Evolutionary conservation across 73 alveolate genomes (phyloP), one percentile per base, ranked within the genome.

Genomic region (Blepharisma japonicum): DNA sequence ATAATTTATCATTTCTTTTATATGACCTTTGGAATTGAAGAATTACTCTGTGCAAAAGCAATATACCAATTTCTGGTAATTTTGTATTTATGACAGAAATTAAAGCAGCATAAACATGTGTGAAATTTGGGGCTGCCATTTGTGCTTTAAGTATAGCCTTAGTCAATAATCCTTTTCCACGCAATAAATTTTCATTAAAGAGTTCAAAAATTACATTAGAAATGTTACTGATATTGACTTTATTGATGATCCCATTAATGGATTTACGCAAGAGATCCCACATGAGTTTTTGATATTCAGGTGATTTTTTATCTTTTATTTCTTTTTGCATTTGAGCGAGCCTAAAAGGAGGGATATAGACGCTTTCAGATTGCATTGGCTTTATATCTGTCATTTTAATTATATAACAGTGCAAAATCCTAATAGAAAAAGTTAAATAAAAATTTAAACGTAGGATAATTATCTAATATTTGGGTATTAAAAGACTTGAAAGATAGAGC

Each of bases 261-360:
- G 98, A 89, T 84, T 97, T 97, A 67, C 99, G 84, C 49, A 97
- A 81, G 46, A 92, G 86, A 84, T 97, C 99, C 99, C 99, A 97
- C 98, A 96, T 92, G 68, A 89, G 92, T 80, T 96, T 94, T 80
- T 97, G 97, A 89, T 94, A 94, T 79, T 96, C 99, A 68, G 85
- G 89, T 42, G 97, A 84, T 74, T 86, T 89, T 85, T 94, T 90
- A 67, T 96, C 99, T 72, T 92, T 92, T 54, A 95, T 84, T 77
- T 95, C 97, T 66, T 90, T 89, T 88, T 95, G 94, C 94, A 95
- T 91, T 80, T 84, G 81, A 83, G 86, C 84, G 87, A 91, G 77
- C 79, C 92, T 94, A 81, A 85, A 95, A 9, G 99, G 99, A 45
- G 99, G 99, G 18, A 96, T 90, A 83, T 96, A 96, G 77, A 91